Evolutionary conservation across 1,284 basidiomycete species (phyloP), one percentile per base, ranked within the genome.

Genomic region (Tilletia caries): DNA sequence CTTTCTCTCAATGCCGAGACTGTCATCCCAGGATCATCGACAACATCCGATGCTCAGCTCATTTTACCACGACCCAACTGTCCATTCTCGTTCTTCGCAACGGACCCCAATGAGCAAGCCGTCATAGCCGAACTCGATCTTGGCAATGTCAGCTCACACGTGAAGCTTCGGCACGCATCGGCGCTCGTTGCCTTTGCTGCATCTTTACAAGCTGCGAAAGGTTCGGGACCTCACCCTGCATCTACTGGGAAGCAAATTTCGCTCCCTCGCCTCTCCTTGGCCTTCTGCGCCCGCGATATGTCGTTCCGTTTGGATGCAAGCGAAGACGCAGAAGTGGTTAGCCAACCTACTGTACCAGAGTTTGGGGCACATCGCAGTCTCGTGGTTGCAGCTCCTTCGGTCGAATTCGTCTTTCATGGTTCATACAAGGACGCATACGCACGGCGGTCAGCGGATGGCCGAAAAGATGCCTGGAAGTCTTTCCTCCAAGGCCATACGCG

Each of bases 41-140:
- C 25, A 18, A 10, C 20, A 25, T 20, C 25, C 10, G 54, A 8
- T 25, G 8, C 54, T 15, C 29, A 27, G 29, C 29, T 58, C 15
- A 27, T 58, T 15, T 25, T 58, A 6, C 54, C 54, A 10, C 20
- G 25, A 18, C 54, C 54, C 1, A 58, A 58, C 27, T 58, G 54
- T 25, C 54, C 54, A 1, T 58, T 58, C 54, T 20, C 54, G 8
- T 58, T 58, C 46, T 71, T 82, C 32, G 54, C 64, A 0, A 67
- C 71, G 23, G 81, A 82, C 64, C 78, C 79, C 2, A 82, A 82
- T 67, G 81, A 82, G 69, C 74, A 80, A 20, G 73, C 68, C 12
- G 54, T 70, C 23, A 65, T 73, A 2, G 46, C 73, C 58, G 76
- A 79, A 50, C 65, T 73, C n/a, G 44, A 68, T 4, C 25, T 82